Evolutionary conservation across 2,329 filamentous ascomycete genomes (phyloP).

Genomic region (Sclerotinia sclerotiorum): DNA sequence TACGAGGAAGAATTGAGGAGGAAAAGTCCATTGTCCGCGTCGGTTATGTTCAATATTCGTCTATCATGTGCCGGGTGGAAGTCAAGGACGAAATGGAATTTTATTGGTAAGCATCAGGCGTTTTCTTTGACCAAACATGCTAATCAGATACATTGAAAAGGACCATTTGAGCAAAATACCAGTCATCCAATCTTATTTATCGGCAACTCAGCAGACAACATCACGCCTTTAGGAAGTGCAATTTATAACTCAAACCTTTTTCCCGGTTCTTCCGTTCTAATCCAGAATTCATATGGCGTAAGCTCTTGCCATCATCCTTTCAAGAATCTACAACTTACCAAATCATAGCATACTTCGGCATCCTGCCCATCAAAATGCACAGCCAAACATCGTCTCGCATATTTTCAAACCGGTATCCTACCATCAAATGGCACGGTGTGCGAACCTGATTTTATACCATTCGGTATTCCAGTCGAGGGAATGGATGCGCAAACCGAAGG

Average conservation of each 20-base stretch:
- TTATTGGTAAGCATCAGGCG: background rate
- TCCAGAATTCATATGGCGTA: background rate
- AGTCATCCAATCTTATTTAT: conserved; percentile 43
- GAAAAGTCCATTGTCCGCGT: conserved; percentile 1
- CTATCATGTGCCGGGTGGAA: conserved; percentile 28
- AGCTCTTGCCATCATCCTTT: background rate
- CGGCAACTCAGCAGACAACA: conserved; percentile 43
- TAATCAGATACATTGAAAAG: background rate
- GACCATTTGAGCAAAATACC: conserved; percentile 40
- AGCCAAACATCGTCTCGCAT: background rate
- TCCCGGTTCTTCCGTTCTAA: background rate
- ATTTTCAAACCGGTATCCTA: background rate
- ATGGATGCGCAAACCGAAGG: background rate
- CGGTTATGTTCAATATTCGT: background rate
- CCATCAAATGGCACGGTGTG: background rate
- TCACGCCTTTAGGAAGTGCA: conserved; percentile 41
- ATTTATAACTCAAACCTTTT: background rate
- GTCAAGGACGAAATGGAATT: conserved; percentile 11
- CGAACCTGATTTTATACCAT: background rate
- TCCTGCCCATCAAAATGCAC: conserved; percentile 3
- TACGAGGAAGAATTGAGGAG: conserved; percentile 39
- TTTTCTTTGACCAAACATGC: background rate
- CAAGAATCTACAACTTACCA: background rate
- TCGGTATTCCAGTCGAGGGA: background rate
- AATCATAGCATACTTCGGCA: background rate